A percentile compares a stretch with the other conserved stretches of the same genome.
Conservation (phyloP, 306 rosid genomes). For the Pueraria montana region DNA sequence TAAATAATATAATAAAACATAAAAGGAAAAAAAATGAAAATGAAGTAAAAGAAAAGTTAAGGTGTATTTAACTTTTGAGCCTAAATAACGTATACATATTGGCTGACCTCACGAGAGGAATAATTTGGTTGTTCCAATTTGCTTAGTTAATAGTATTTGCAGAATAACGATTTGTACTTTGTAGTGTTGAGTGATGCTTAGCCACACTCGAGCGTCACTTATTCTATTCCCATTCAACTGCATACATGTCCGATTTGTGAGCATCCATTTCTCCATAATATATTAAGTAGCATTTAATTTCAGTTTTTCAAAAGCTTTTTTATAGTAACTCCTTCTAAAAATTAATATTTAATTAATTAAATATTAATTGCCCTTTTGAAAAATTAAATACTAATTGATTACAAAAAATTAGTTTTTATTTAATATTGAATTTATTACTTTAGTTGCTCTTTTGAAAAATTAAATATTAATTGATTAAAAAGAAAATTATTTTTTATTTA, state of each 20-base stretch:
- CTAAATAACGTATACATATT: no score
- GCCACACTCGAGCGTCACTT: neutral
- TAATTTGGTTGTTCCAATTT: neutral
- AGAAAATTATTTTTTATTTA: neutral
- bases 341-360: no score
- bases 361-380: no score
- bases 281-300: neutral
- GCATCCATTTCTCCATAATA: neutral
- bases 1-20: no score
- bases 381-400: no score
- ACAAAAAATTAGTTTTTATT: neutral
- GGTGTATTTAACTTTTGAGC: no score
- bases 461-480: neutral
- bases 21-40: no score
- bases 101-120: neutral
- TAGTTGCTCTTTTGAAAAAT: neutral
- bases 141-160: neutral
- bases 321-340: neutral
- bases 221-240: neutral
- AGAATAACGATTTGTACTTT: slow-evolving; percentile 17
- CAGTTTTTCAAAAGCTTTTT: neutral
- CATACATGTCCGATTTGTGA: neutral
- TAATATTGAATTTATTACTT: neutral
- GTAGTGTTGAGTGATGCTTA: slow-evolving; percentile 26
- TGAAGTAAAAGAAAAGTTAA: no score